Base-by-base conservation (phyloP, 495 filamentous ascomycete species). In the Amorphotheca resinae region DNA sequence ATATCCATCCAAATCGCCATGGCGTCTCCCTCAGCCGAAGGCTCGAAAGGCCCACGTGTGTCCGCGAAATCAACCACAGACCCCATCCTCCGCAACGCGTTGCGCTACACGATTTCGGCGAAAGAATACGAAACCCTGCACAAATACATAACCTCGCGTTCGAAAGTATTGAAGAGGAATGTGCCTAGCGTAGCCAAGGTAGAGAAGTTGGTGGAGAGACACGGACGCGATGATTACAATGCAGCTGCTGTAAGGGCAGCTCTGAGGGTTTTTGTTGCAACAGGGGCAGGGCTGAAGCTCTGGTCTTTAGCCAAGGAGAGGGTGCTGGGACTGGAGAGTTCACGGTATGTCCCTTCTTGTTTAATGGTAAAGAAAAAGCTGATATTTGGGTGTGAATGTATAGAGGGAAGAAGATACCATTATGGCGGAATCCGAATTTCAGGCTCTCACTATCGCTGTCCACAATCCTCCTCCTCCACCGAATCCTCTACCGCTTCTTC, bases 401-500 rank as follows among this genome's bases (percentile, higher is more conserved):
- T 32, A 53, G 36, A 34, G 57, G 37, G 52, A 63, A 50, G 63
- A 74, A 63, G 55, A 65, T 56, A 8, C 62, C 78, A 1, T 59
- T 87, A 22, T 68, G 79, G 56, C 77, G 75, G 44, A 82, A 78
- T 1, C 69, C 82, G 0, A 80, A 80, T 38, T 68, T 93, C 37
- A 73, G 88, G 37, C 69, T 93, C 11, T 85, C 86, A 12, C 61
- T 87, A 20, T 86, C 84, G 1, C 67, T 95, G 22, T 87, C 87
- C 35, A 74, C 81, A 9, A 79, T 95, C 36, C 70, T 98, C 22
- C 70, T 96, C 28, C 68, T 93, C 48, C 88, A 98, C 52, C 77
- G 91, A 31, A 68, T 95, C 22, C 75, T 98, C 9, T 84, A 86
- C 63, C 84, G 87, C 44, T 98, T 98, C 64, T 80, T 96, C 49